A percentile compares a stretch with the other conserved stretches of the same genome.
These are phyloP conservation scores for Suhomyces taliae DNA, from an alignment of 1,139 yeast species.

Conservation along the genomic window DNA sequence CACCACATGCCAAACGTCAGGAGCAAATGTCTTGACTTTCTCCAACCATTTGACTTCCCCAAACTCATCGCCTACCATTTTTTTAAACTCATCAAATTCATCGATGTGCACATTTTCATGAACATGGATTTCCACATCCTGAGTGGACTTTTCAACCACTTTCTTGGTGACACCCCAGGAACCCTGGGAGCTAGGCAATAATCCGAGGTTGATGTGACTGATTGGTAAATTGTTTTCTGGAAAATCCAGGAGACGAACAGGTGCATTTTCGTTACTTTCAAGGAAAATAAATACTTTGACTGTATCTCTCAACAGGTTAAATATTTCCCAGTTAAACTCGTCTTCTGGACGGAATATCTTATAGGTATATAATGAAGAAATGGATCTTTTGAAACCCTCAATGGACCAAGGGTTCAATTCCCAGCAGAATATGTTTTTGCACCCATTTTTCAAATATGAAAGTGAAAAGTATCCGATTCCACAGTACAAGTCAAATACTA, in stretches of 20 bases:
- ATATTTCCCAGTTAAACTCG: constrained; percentile 21
- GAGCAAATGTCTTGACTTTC: constrained; percentile 81
- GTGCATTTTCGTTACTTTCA: constrained; percentile 60
- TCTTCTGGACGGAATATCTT: constrained; percentile 34
- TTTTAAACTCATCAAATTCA: constrained; percentile 38
- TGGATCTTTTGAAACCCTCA: constrained; percentile 64
- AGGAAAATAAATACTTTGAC: constrained; percentile 45
- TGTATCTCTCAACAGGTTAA: constrained; percentile 4
- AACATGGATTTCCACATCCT: constrained; percentile 6
- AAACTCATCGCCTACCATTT: constrained; percentile 12
- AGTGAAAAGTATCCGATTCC: constrained; percentile 88
- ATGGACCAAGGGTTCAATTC: constrained; percentile 87
- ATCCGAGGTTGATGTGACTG: constrained; percentile 73
- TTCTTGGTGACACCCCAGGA: constrained; percentile 56
- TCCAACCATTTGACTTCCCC: constrained; percentile 39
- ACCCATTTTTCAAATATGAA: constrained; percentile 60
- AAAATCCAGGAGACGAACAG: constrained; percentile 37
- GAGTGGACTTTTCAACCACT: constrained; percentile 11
- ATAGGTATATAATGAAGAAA: constrained; percentile 46
- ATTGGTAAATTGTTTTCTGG: constrained; percentile 24
- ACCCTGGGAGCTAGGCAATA: constrained; percentile 66
- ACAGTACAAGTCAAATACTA: constrained; percentile 70
- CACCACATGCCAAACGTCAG: constrained; percentile 80
- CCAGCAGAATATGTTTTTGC: constrained; percentile 65
- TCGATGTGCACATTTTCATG: constrained; percentile 69